Conservation (phyloP, 768 basidiomycete species). For the Saitozyma sp. region DNA sequence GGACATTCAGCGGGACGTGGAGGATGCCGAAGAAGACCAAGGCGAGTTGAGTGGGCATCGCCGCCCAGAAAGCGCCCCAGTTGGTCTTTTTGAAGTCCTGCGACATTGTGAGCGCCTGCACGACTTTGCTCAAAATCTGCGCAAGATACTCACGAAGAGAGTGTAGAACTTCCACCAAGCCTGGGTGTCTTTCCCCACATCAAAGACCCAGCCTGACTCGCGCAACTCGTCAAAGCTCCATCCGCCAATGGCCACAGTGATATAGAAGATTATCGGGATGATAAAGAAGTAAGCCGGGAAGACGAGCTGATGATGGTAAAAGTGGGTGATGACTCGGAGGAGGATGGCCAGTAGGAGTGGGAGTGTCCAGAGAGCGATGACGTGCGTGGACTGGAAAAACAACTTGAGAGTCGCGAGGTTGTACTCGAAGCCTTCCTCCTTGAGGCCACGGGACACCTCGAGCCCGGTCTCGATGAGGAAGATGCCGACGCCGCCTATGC, state of each 20-base stretch:
- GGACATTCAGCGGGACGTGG: constrained; percentile 59
- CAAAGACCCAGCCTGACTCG: constrained; percentile 78
- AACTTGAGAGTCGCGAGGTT: constrained; percentile 65
- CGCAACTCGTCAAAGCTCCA: constrained; percentile 66
- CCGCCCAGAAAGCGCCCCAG: constrained; percentile 71
- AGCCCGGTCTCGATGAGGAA: constrained; percentile 89
- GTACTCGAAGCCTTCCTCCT: constrained; percentile 70
- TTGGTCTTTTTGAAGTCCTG: constrained; percentile 65
- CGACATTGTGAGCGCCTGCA: not conserved
- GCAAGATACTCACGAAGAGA: constrained; percentile 61
- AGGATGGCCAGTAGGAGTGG: constrained; percentile 74
- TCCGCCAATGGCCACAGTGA: constrained; percentile 66
- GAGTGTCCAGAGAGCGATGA: constrained; percentile 73
- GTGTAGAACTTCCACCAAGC: constrained; percentile 85
- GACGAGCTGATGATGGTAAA: constrained; percentile 81
- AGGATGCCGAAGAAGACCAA: constrained; percentile 58
- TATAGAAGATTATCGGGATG: constrained; percentile 82
- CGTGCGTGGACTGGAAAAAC: constrained; percentile 66
- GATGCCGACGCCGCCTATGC: constrained; percentile 91
- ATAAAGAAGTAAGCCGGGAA: constrained; percentile 65
- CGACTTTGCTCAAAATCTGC: too few species aligned
- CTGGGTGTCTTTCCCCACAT: constrained; percentile 59
- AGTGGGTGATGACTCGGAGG: constrained; percentile 75
- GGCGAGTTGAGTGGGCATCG: constrained; percentile 91
- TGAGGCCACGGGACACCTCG: constrained; percentile 77